Conservation (phyloP, 768 basidiomycete species). For the Lactarius quietus region DNA sequence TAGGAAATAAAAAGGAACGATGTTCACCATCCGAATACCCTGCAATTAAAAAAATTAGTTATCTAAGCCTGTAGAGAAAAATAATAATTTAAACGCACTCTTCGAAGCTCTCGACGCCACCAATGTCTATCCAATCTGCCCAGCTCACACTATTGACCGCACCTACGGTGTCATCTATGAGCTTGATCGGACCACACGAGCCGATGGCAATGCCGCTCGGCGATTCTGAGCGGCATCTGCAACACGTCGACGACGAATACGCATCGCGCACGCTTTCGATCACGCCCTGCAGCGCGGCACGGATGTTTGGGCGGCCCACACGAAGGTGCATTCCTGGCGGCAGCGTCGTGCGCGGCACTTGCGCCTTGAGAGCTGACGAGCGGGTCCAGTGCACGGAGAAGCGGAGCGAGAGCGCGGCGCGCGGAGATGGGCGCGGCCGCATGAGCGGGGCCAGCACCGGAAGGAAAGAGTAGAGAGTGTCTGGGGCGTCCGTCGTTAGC, state of each 20-base stretch:
- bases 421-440: conserved; percentile 30
- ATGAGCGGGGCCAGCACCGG: conserved; percentile 39
- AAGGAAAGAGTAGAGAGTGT: conserved; percentile 38
- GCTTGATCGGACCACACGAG: conserved; percentile 40
- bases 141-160: conserved; percentile 36
- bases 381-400: conserved; percentile 47
- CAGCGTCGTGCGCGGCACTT: conserved; percentile 25
- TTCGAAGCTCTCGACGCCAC: conserved; percentile 25
- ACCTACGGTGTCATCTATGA: conserved; percentile 38
- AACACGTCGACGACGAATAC: conserved; percentile 19
- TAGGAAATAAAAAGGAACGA: neutral
- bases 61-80: neutral
- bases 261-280: conserved; percentile 28
- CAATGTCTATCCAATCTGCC: conserved; percentile 27
- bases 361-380: conserved; percentile 28
- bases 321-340: conserved; percentile 33
- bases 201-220: conserved; percentile 39
- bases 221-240: conserved; percentile 6
- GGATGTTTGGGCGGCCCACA: conserved; percentile 31
- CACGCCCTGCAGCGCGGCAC: conserved; percentile 27
- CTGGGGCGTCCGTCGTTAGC: conserved; percentile 27
- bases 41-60: neutral
- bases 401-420: conserved; percentile 34
- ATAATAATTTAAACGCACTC: conserved; percentile 17
- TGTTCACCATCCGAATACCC: neutral